Evolutionary conservation across 352 stramenopile species (phyloP).

Genomic region (Phytopythium mirpurense): DNA sequence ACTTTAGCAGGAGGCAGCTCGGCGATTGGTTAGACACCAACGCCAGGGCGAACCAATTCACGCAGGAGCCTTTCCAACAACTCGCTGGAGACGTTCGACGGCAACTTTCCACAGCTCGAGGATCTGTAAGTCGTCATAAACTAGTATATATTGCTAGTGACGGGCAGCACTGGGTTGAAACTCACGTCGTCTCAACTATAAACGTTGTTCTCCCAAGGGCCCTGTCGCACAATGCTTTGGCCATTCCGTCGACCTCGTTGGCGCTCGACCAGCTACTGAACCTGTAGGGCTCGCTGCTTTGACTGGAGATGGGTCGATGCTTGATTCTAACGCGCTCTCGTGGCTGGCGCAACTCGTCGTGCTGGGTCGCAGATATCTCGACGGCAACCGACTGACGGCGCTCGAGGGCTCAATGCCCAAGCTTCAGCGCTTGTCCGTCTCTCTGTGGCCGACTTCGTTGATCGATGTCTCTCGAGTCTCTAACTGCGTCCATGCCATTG

Average conservation of each 20-base stretch:
- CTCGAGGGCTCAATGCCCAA: slow-evolving; percentile 17
- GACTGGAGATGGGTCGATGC: too few relatives aligned
- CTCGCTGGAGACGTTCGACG: neutral
- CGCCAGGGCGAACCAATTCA: too few relatives aligned
- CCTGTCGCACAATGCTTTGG: neutral
- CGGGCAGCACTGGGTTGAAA: too few relatives aligned
- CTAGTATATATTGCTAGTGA: too few relatives aligned
- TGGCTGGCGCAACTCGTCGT: too few relatives aligned
- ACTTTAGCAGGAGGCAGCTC: too few relatives aligned
- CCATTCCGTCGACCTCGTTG: neutral
- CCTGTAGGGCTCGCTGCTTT: neutral
- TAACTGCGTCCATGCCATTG: too few relatives aligned
- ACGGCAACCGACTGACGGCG: slow-evolving; percentile 11
- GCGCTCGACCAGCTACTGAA: neutral
- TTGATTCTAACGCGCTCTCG: too few relatives aligned
- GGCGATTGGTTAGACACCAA: too few relatives aligned
- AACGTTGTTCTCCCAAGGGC: neutral
- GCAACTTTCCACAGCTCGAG: neutral
- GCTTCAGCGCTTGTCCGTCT: slow-evolving; percentile 13
- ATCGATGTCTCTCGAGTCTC: too few relatives aligned
- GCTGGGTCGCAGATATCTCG: slow-evolving; percentile 11
- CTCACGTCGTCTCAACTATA: neutral
- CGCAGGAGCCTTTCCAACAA: neutral
- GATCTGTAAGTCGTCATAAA: neutral
- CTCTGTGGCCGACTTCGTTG: too few relatives aligned